phyloP scores from a whole-genome alignment of 306 rosid species.

The Prunus salicina region DNA sequence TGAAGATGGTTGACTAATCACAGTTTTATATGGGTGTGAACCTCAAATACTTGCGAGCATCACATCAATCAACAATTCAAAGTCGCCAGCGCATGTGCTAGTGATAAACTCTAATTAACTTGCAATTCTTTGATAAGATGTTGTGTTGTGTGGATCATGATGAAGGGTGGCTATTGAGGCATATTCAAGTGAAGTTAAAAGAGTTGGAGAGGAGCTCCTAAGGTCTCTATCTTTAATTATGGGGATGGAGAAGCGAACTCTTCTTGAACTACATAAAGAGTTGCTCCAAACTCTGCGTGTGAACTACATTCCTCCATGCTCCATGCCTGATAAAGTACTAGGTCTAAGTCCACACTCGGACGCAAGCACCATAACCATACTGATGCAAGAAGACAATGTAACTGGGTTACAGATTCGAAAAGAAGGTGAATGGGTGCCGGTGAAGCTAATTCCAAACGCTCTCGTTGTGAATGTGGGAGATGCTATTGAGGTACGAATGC shows the following conservation, averaged over 20 bases:
- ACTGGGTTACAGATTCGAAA: constrained; percentile 37
- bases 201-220: constrained; percentile 26
- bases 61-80: too few species aligned
- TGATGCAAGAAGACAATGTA: constrained; percentile 36
- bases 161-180: constrained; percentile 31
- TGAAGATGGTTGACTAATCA: too few species aligned
- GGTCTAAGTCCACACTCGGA: constrained; percentile 48
- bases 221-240: constrained; percentile 28
- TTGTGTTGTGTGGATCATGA: too few species aligned
- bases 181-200: constrained; percentile 32
- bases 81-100: too few species aligned
- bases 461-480: constrained; percentile 50
- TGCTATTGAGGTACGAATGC: background rate
- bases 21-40: too few species aligned
- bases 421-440: constrained; percentile 35
- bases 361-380: constrained; percentile 34
- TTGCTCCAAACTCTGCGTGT: constrained; percentile 15
- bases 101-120: too few species aligned
- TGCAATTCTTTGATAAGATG: too few species aligned
- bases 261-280: constrained; percentile 33
- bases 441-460: constrained; percentile 28
- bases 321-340: constrained; percentile 34
- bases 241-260: constrained; percentile 32
- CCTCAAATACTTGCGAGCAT: too few species aligned
- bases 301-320: constrained; percentile 44